Conservation (phyloP, 495 filamentous ascomycete species). For the Tricharina praecox region DNA sequence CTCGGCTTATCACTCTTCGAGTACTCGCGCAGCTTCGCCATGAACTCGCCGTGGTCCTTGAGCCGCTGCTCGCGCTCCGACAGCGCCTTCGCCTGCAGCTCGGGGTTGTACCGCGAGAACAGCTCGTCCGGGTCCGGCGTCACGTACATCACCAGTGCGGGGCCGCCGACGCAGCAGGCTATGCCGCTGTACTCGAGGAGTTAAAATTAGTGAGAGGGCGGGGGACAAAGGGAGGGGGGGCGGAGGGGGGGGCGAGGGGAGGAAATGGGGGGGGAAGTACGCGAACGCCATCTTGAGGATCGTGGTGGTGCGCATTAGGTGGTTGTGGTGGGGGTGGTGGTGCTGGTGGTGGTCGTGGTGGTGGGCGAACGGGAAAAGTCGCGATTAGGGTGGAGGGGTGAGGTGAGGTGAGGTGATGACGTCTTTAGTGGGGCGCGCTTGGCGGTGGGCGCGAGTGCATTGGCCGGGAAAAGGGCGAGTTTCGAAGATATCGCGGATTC, state of each 20-base stretch:
- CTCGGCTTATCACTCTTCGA: conserved; percentile 81
- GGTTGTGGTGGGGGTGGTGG: too few species aligned
- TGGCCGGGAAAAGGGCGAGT: too few species aligned
- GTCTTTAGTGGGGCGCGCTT: too few species aligned
- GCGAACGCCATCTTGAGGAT: conserved; percentile 51
- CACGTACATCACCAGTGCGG: conserved; percentile 62
- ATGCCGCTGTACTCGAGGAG: conserved; percentile 37
- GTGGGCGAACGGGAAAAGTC: too few species aligned
- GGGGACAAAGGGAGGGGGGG: conserved; percentile 6
- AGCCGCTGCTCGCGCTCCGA: conserved; percentile 54
- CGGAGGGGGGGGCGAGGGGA: conserved; percentile 7
- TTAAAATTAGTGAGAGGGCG: conserved; percentile 10
- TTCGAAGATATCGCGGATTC: too few species aligned
- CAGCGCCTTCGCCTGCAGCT: conserved; percentile 66
- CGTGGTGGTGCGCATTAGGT: too few species aligned
- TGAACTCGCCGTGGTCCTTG: conserved; percentile 78
- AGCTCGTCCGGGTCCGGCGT: conserved; percentile 82
- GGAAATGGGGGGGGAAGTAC: conserved; percentile 28
- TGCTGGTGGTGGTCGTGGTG: too few species aligned
- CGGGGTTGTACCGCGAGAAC: conserved; percentile 74
- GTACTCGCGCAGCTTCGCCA: conserved; percentile 66
- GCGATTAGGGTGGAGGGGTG: too few species aligned
- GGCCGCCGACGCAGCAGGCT: conserved; percentile 61
- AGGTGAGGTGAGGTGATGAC: too few species aligned
- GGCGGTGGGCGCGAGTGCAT: too few species aligned